Evolutionary conservation across 352 stramenopile genomes (phyloP).

Genomic region (Phytophthora uliginosa): DNA sequence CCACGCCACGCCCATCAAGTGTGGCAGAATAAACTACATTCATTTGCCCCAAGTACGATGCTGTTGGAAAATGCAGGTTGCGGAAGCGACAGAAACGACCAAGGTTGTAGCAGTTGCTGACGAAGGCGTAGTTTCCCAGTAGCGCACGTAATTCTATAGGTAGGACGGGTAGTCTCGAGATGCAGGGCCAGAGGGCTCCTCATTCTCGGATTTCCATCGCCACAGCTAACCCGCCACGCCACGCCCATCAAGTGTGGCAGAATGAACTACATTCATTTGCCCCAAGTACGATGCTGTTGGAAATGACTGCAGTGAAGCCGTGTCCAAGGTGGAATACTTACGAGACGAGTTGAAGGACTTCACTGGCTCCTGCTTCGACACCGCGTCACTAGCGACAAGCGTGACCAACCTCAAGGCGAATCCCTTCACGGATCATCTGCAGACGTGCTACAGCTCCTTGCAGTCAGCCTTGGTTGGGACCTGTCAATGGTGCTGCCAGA

Average conservation of each 20-base stretch:
- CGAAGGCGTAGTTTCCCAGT: not conserved
- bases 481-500: slow-evolving; percentile 7
- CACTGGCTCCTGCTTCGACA: slow-evolving; percentile 3
- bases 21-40: not conserved
- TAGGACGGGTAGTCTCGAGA: too few species aligned
- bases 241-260: too few species aligned
- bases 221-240: too few species aligned
- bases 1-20: not conserved
- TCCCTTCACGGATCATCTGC: not conserved
- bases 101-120: not conserved
- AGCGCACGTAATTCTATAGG: too few species aligned
- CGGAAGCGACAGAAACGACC: too few species aligned
- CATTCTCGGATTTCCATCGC: too few species aligned
- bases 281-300: too few species aligned
- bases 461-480: not conserved
- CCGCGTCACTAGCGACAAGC: not conserved
- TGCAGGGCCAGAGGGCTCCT: too few species aligned
- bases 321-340: slow-evolving; percentile 1
- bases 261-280: too few species aligned
- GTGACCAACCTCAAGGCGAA: slow-evolving; percentile 1
- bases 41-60: not conserved
- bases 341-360: not conserved
- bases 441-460: not conserved
- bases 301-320: not conserved
- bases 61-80: not conserved